These are phyloP conservation scores for Zymoseptoria ardabiliae DNA, from an alignment of 2,329 filamentous ascomycete species.

Conservation along the genomic window DNA sequence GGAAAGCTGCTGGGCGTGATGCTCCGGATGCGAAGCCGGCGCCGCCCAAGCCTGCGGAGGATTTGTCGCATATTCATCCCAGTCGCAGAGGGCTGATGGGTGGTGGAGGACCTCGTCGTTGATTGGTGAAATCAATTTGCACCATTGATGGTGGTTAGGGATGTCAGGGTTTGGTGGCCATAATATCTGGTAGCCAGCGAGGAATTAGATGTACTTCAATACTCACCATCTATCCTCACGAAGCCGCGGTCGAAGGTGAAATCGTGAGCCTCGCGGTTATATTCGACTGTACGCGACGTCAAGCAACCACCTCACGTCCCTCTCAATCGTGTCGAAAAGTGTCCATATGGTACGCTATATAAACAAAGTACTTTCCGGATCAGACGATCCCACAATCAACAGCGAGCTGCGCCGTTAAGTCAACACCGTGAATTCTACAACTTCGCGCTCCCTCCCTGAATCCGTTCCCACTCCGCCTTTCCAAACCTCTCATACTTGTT, in stretches of 20 bases:
- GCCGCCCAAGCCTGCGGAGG: constrained; percentile 15
- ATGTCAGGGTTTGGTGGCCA: not conserved
- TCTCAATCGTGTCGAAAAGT: not conserved
- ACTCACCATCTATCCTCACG: no score
- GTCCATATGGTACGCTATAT: not conserved
- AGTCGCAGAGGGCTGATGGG: constrained; percentile 28
- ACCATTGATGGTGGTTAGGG: not conserved
- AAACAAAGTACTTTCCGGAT: not conserved
- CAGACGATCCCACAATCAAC: not conserved
- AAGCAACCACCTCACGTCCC: no score
- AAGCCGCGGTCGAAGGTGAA: no score
- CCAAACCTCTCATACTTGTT: constrained; percentile 60
- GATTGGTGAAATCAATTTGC: not conserved
- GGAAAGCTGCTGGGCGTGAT: not conserved
- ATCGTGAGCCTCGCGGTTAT: no score
- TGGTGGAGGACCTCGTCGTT: constrained; percentile 11
- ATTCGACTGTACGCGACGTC: no score
- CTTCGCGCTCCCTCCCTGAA: constrained; percentile 63
- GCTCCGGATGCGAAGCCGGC: not conserved
- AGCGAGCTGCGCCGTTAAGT: not conserved
- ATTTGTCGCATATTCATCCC: constrained; percentile 31
- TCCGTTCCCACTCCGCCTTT: constrained; percentile 58
- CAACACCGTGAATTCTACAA: constrained; percentile 50
- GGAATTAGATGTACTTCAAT: not conserved
- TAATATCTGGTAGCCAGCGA: not conserved